phyloP scores from a whole-genome alignment of 306 rosid genomes.

The Ammopiptanthus mongolicus region DNA sequence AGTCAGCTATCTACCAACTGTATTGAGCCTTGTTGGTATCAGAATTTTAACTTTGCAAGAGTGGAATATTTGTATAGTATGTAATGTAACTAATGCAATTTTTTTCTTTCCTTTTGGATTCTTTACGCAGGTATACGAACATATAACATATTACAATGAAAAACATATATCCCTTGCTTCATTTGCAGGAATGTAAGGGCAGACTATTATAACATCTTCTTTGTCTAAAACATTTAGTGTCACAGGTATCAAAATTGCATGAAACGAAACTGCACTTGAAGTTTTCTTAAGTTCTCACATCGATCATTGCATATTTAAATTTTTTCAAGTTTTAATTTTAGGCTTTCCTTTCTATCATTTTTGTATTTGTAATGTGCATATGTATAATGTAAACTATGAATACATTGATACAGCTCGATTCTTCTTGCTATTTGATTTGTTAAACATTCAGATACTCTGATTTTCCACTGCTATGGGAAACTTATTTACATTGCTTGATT shows the following conservation, averaged over 20 bases:
- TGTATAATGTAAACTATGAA: too few relatives aligned
- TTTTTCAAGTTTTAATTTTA: too few relatives aligned
- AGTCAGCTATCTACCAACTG: too few relatives aligned
- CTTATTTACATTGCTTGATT: too few relatives aligned
- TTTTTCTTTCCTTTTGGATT: slow-evolving; percentile 6
- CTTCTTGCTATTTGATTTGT: too few relatives aligned
- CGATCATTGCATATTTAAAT: too few relatives aligned
- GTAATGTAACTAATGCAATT: not conserved
- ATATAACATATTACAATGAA: slow-evolving; percentile 50
- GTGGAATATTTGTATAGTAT: not conserved
- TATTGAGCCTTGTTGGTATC: too few relatives aligned
- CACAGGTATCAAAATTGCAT: slow-evolving; percentile 56
- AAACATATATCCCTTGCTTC: slow-evolving; percentile 77
- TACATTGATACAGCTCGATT: too few relatives aligned
- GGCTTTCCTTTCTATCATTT: too few relatives aligned
- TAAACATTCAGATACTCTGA: too few relatives aligned
- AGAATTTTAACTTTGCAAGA: not conserved
- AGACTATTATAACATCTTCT: slow-evolving; percentile 81
- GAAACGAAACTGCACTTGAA: slow-evolving; percentile 1
- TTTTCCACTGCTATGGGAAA: too few relatives aligned
- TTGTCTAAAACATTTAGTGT: slow-evolving; percentile 73
- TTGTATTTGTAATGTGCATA: too few relatives aligned
- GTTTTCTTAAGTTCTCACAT: not conserved
- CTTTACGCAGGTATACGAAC: slow-evolving; percentile 62
- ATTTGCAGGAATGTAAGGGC: slow-evolving; percentile 68